Percentiles rank a stretch among this genome's conserved stretches.
Evolutionary conservation across 352 stramenopile species (phyloP).

Genomic region (Pythium dissimile): DNA sequence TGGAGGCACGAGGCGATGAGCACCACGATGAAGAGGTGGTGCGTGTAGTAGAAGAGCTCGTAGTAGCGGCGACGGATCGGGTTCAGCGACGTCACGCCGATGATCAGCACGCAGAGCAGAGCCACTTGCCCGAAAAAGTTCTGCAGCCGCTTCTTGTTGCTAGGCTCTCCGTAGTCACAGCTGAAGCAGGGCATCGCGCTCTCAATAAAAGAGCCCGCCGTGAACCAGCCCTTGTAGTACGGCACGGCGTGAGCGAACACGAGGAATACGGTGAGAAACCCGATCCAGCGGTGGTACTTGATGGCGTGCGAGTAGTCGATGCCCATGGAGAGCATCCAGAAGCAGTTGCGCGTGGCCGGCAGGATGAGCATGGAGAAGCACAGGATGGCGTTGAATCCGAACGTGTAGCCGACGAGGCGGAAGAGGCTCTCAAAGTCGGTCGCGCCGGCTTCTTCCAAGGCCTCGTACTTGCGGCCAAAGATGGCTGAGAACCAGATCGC

Average conservation of each 20-base stretch:
- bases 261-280: slow-evolving; percentile 62
- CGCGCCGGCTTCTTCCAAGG: slow-evolving; percentile 44
- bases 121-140: slow-evolving; percentile 78
- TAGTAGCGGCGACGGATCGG: slow-evolving; percentile 75
- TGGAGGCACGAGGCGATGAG: slow-evolving; percentile 62
- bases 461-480: slow-evolving; percentile 64
- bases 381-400: slow-evolving; percentile 60
- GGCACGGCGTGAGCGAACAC: slow-evolving; percentile 60
- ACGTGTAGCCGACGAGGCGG: slow-evolving; percentile 47
- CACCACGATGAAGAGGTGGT: slow-evolving; percentile 86
- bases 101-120: slow-evolving; percentile 65
- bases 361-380: slow-evolving; percentile 34
- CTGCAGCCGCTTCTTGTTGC: slow-evolving; percentile 60
- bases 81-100: slow-evolving; percentile 70
- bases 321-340: slow-evolving; percentile 82
- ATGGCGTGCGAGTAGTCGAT: slow-evolving; percentile 86
- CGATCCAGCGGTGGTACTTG: slow-evolving; percentile 88
- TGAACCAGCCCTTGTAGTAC: slow-evolving; percentile 74
- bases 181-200: slow-evolving; percentile 60
- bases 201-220: slow-evolving; percentile 48
- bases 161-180: slow-evolving; percentile 56
- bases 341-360: slow-evolving; percentile 59
- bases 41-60: slow-evolving; percentile 86
- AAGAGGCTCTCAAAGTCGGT: slow-evolving; percentile 43
- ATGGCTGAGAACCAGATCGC: slow-evolving; percentile 77